phyloP scores from a whole-genome alignment of 2,329 filamentous ascomycete genomes.

The Furcasterigmium furcatum region DNA sequence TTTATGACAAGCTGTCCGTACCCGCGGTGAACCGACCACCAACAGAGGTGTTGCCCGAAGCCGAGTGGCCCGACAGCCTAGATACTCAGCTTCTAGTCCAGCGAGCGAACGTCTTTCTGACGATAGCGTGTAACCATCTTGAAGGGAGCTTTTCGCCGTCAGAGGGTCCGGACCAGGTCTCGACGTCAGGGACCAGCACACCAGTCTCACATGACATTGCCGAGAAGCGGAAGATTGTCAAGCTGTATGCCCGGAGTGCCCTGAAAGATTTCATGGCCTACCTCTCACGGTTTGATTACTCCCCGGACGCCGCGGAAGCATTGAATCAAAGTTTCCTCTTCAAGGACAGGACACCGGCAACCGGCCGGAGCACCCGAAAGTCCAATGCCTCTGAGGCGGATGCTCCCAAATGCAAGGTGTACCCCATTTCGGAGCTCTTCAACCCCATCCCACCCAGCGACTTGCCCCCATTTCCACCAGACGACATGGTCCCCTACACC shows the following conservation, averaged over 20 bases:
- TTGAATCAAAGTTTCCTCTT: neutral
- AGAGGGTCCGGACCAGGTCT: no score
- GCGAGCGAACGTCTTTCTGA: neutral
- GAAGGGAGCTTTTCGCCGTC: no score
- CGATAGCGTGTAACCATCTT: neutral
- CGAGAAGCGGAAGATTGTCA: conserved; percentile 64
- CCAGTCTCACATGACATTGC: conserved; percentile 23
- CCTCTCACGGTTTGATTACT: conserved; percentile 74
- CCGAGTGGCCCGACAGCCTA: no score
- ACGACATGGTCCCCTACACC: conserved; percentile 53
- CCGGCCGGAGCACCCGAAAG: conserved; percentile 5
- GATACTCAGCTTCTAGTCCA: neutral
- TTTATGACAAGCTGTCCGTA: no score
- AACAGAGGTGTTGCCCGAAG: no score
- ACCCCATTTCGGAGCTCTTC: conserved; percentile 64
- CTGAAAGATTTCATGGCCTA: conserved; percentile 73
- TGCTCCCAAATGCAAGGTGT: conserved; percentile 32
- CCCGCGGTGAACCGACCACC: no score
- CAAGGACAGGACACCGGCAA: neutral
- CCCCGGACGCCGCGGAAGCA: conserved; percentile 54
- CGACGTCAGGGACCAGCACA: conserved; percentile 13
- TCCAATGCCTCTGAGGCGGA: neutral
- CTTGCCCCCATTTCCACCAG: conserved; percentile 63
- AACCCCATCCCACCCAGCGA: no score
- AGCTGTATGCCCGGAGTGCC: conserved; percentile 71